Evolutionary conservation across 805 yeast species (phyloP).

Genomic region (Candida sithepensis): DNA sequence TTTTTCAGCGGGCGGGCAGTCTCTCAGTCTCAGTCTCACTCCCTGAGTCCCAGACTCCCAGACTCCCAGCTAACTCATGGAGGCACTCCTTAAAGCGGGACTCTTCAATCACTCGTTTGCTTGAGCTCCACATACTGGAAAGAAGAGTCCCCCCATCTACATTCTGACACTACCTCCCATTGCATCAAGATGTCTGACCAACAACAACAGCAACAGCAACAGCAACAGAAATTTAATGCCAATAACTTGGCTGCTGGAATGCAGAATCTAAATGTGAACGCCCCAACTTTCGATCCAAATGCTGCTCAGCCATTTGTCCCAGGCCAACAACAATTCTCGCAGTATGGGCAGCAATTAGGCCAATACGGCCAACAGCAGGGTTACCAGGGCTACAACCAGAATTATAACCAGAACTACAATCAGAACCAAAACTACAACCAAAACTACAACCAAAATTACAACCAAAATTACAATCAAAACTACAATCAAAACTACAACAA

Average conservation of each 20-base stretch:
- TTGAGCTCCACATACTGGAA: too few species aligned
- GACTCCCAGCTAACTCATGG: too few species aligned
- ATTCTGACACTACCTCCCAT: too few species aligned
- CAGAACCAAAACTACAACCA: conserved; percentile 22
- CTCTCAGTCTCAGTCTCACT: too few species aligned
- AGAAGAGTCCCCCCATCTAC: too few species aligned
- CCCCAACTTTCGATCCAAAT: conserved; percentile 44
- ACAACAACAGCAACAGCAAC: conserved; percentile 13
- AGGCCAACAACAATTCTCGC: conserved; percentile 28
- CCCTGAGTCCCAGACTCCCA: too few species aligned
- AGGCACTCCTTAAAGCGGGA: too few species aligned
- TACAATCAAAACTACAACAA: conserved; percentile 24
- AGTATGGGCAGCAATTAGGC: conserved; percentile 8
- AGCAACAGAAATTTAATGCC: conserved; percentile 35
- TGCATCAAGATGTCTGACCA: conserved; percentile 25
- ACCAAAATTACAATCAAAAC: conserved; percentile 19
- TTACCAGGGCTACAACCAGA: conserved; percentile 1
- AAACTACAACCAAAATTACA: conserved; percentile 13
- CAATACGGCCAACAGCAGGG: conserved; percentile 13
- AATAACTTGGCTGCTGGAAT: conserved; percentile 43
- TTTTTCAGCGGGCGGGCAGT: not conserved
- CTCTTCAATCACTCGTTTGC: too few species aligned
- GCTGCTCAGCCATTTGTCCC: conserved; percentile 39
- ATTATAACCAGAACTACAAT: not conserved
- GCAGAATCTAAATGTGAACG: conserved; percentile 39